These are phyloP conservation scores for Scenedesmus sp. DNA, from an alignment of 163 green algal species.

Conservation along the genomic window DNA sequence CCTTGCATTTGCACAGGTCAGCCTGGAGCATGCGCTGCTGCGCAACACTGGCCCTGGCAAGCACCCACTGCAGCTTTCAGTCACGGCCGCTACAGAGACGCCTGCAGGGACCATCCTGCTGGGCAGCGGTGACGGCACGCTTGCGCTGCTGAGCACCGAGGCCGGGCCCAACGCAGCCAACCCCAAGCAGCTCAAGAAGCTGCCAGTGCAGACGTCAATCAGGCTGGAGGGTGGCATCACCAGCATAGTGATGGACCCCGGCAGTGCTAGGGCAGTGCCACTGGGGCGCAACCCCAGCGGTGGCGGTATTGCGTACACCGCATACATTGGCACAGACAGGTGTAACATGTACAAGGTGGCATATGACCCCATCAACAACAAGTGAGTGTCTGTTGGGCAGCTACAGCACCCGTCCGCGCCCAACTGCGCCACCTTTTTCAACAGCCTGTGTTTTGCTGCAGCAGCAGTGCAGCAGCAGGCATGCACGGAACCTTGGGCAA, in stretches of 20 bases:
- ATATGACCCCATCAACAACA: slow-evolving; percentile 65
- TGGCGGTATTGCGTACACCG: slow-evolving; percentile 60
- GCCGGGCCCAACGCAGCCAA: slow-evolving; percentile 62
- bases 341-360: slow-evolving; percentile 84
- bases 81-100: slow-evolving; percentile 63
- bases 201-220: slow-evolving; percentile 61
- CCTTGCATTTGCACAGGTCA: slow-evolving; percentile 60
- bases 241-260: slow-evolving; percentile 67
- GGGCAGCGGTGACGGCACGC: slow-evolving; percentile 74
- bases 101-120: slow-evolving; percentile 71
- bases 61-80: slow-evolving; percentile 69
- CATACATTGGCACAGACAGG: slow-evolving; percentile 76
- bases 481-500: not conserved
- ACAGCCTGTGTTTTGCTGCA: not conserved
- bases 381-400: slow-evolving; percentile 38
- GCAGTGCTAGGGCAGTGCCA: not conserved
- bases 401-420: not conserved
- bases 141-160: slow-evolving; percentile 68
- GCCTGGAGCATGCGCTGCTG: slow-evolving; percentile 71
- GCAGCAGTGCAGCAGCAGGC: not conserved
- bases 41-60: slow-evolving; percentile 80
- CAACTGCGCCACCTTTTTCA: not conserved
- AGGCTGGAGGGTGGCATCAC: slow-evolving; percentile 74
- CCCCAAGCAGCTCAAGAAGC: slow-evolving; percentile 75
- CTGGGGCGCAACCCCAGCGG: slow-evolving; percentile 35